Evolutionary conservation across 2,329 filamentous ascomycete genomes (phyloP).

Genomic region (Cladophialophora chaetospira): DNA sequence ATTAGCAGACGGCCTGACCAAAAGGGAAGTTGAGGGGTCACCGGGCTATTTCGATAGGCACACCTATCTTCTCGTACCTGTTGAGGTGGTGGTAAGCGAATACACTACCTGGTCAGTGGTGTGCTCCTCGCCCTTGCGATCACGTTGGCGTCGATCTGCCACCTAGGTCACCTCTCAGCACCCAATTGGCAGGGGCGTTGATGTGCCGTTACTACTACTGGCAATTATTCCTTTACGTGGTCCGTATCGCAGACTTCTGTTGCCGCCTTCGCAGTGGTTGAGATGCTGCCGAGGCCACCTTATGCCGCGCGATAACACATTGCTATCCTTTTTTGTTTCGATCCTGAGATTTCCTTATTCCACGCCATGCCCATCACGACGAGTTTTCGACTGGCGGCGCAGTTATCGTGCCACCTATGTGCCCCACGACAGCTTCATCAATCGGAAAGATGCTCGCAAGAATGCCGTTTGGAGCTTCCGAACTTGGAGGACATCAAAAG

Average conservation of each 20-base stretch:
- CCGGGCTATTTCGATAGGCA: background rate
- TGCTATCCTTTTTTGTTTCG: background rate
- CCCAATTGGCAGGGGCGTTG: slow-evolving; percentile 1
- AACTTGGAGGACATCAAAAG: background rate
- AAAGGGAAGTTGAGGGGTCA: background rate
- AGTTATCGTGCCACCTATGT: background rate
- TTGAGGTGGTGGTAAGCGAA: too few species aligned
- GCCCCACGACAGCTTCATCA: background rate
- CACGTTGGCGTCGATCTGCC: too few species aligned
- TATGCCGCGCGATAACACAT: background rate
- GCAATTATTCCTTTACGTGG: background rate
- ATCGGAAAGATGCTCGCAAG: background rate
- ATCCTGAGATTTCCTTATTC: background rate
- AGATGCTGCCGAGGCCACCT: background rate
- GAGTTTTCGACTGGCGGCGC: slow-evolving; percentile 1
- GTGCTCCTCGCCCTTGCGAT: too few species aligned
- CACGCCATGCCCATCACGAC: background rate
- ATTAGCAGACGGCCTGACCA: background rate
- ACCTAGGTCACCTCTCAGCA: too few species aligned
- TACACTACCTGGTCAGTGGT: too few species aligned
- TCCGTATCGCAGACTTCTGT: background rate
- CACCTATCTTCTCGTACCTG: too few species aligned
- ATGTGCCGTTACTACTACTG: background rate
- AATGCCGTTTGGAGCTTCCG: slow-evolving; percentile 8
- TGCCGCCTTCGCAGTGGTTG: background rate